Conservation (phyloP, 768 basidiomycete species). For the Mycena haematopus region DNA sequence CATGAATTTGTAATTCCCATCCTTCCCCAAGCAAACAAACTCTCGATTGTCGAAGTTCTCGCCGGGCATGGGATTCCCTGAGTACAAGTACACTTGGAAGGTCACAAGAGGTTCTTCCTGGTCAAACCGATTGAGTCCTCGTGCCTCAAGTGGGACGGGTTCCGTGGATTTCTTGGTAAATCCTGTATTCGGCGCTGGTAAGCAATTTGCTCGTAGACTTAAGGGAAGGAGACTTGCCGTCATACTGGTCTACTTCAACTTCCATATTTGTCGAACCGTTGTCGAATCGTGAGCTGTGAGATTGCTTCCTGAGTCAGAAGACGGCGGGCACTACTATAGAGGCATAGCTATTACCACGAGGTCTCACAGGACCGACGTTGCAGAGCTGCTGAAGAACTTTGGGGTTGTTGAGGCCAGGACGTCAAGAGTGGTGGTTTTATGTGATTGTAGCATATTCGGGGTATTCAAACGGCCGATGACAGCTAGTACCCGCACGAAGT, state of each 20-base stretch:
- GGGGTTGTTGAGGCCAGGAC: not conserved
- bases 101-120: too few relatives aligned
- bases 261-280: not conserved
- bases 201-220: not conserved
- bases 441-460: not conserved
- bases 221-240: not conserved
- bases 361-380: not conserved
- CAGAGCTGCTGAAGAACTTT: not conserved
- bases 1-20: not conserved
- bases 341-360: not conserved
- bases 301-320: not conserved
- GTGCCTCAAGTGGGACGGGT: not conserved
- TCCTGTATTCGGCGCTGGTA: not conserved
- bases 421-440: not conserved
- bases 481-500: not conserved
- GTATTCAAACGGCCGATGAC: not conserved
- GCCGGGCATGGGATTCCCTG: not conserved
- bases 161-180: not conserved
- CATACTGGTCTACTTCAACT: not conserved
- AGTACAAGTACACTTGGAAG: not conserved
- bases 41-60: not conserved
- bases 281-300: not conserved
- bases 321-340: not conserved
- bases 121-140: not conserved
- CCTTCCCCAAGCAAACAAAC: slow-evolving; percentile 1